Base-by-base conservation (phyloP, 768 basidiomycete species). In the Candolleomyces efflorescens region DNA sequence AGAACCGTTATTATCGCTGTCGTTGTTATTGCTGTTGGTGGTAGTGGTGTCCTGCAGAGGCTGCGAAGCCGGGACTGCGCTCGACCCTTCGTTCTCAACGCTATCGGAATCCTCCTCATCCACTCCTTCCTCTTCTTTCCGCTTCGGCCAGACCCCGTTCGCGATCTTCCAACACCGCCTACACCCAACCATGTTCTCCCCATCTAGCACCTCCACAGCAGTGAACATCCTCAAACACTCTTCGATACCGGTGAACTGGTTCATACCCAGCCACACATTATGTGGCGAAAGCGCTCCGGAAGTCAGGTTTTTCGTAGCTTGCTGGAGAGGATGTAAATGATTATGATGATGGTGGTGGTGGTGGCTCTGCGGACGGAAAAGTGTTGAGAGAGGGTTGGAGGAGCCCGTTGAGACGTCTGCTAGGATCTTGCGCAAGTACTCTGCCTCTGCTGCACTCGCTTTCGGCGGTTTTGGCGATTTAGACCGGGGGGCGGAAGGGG, bases 121-220 rank as follows among this genome's bases (percentile, higher is more conserved):
- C 17, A 62, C 62, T 24, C 63, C 67, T n/a, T 71, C 68, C 9
- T 72, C 51, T 38, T 13, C 37, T 17, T 36, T 50, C 32, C 20
- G 24, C 18, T 38, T 60, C 36, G n/a, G 46, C 36, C 22, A 22
- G 43, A 47, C 20, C 73, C 43, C 76, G 65, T 93, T 84, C 56
- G 83, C 85, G 37, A 93, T 86, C 77, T 93, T 94, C 95, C 95
- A 98, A 73, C 95, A 98, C 53, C 88, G 81, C 62, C 89, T 81
- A 69, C 95, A 98, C 0, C 94, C 94, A 54, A 97, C 94, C 75
- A 87, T 89, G 64, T 98, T 97, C 64, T 97, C 95, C 0, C 92
- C 93, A 63, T 97, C 91, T 36, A 98, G 74, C 6, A 92, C 82
- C 65, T 98, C 95, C n/a, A 97, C 94, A 3, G 88, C 80, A 0